Conservation (phyloP, 129 eudicot genomes). For the Lactuca sativa region DNA sequence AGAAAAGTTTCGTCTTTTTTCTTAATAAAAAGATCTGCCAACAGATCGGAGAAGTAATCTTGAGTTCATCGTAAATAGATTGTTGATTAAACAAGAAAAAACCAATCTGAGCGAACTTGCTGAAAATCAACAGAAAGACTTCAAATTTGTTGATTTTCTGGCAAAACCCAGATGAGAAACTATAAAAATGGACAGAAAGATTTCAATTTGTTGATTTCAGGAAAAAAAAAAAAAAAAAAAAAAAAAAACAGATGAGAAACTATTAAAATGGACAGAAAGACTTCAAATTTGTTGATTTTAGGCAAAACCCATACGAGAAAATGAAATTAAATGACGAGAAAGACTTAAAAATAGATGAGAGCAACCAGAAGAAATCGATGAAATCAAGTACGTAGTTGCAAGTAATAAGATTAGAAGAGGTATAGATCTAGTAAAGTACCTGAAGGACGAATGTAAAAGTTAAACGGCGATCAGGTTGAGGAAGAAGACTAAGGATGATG, state of each 20-base stretch:
- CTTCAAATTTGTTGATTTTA: neutral
- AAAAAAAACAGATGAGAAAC: neutral
- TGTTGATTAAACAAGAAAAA: neutral
- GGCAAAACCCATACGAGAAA: neutral
- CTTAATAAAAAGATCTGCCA: constrained; percentile 9
- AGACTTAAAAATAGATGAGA: neutral
- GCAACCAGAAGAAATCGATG: neutral
- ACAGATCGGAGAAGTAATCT: constrained; percentile 27
- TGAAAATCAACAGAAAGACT: constrained; percentile 4
- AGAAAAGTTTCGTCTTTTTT: neutral
- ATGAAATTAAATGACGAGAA: neutral
- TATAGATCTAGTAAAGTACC: constrained; percentile 7
- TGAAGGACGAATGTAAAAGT: neutral
- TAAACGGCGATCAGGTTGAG: neutral
- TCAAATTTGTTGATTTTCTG: neutral
- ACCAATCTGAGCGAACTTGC: neutral
- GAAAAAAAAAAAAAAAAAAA: too few relatives aligned
- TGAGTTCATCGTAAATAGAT: neutral
- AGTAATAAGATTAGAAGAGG: neutral
- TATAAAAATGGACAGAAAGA: neutral
- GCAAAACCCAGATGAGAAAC: neutral
- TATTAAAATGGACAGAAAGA: neutral
- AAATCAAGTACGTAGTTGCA: neutral
- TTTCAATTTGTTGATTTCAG: neutral
- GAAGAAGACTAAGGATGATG: constrained; percentile 1